Evolutionary conservation across 805 yeast species (phyloP).

Genomic region (Ogataea methylovora): DNA sequence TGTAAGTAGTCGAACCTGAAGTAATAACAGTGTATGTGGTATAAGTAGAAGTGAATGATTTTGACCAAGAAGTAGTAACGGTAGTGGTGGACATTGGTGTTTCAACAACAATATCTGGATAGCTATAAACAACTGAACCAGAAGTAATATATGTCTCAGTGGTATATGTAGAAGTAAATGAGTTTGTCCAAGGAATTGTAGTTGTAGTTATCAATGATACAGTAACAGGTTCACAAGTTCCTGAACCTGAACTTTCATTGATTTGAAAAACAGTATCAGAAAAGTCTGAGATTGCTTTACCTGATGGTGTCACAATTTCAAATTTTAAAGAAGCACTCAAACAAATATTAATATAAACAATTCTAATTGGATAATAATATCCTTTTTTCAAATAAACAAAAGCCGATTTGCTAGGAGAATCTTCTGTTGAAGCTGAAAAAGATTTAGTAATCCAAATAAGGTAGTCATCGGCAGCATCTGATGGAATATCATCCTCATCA

Average conservation of each 20-base stretch:
- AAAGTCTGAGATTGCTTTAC: neutral
- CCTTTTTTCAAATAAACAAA: slow-evolving; percentile 1
- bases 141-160: neutral
- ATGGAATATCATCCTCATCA: slow-evolving; percentile 5
- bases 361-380: slow-evolving; percentile 3
- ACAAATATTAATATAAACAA: slow-evolving; percentile 1
- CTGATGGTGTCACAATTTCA: neutral
- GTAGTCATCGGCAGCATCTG: slow-evolving; percentile 2
- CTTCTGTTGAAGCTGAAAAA: neutral
- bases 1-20: neutral
- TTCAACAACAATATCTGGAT: neutral
- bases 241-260: neutral
- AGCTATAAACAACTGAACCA: neutral
- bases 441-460: slow-evolving; percentile 5
- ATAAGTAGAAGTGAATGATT: neutral
- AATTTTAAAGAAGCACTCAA: neutral
- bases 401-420: slow-evolving; percentile 3
- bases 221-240: neutral
- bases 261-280: neutral
- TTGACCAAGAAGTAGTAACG: neutral
- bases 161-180: neutral
- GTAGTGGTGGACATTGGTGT: neutral
- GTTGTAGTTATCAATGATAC: neutral
- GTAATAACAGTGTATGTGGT: neutral
- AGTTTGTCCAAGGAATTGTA: neutral